Conservation (phyloP, 495 filamentous ascomycete species). For the Tuber borchii region DNA sequence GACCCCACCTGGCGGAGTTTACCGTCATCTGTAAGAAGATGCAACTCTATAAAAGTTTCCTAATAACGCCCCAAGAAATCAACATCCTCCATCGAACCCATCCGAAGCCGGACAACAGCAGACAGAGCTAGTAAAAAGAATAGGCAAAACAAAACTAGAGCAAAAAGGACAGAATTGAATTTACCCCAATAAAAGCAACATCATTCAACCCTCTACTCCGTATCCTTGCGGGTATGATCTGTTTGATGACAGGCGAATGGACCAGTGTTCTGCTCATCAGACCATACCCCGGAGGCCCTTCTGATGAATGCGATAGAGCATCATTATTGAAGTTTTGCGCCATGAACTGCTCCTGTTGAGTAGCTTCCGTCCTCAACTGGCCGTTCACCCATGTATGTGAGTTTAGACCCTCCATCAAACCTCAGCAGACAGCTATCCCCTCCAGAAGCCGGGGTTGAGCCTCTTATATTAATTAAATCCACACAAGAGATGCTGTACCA, state of each 20-base stretch:
- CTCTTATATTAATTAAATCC: conserved; percentile 37
- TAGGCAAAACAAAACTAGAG: conserved; percentile 10
- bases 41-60: conserved; percentile 64
- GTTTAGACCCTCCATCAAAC: conserved; percentile 37
- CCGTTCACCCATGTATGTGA: conserved; percentile 36
- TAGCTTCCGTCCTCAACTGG: conserved; percentile 33
- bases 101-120: not conserved
- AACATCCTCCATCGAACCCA: conserved; percentile 18
- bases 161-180: conserved; percentile 44
- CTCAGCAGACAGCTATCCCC: conserved; percentile 30
- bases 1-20: conserved; percentile 63
- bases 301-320: conserved; percentile 28
- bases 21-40: conserved; percentile 56
- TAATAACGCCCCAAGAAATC: conserved; percentile 39
- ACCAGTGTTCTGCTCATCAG: conserved; percentile 71
- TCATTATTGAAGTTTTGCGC: conserved; percentile 36
- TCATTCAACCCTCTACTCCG: conserved; percentile 65
- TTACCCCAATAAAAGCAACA: conserved; percentile 78
- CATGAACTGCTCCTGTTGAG: conserved; percentile 34
- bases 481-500: conserved; percentile 21
- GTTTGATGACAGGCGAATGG: conserved; percentile 66
- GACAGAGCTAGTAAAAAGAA: conserved; percentile 4
- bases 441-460: conserved; percentile 27
- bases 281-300: conserved; percentile 52
- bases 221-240: conserved; percentile 73